A percentile compares a stretch with the other conserved stretches of the same genome.
Conservation (phyloP, 805 yeast genomes). For the Candida sanyiensis region DNA sequence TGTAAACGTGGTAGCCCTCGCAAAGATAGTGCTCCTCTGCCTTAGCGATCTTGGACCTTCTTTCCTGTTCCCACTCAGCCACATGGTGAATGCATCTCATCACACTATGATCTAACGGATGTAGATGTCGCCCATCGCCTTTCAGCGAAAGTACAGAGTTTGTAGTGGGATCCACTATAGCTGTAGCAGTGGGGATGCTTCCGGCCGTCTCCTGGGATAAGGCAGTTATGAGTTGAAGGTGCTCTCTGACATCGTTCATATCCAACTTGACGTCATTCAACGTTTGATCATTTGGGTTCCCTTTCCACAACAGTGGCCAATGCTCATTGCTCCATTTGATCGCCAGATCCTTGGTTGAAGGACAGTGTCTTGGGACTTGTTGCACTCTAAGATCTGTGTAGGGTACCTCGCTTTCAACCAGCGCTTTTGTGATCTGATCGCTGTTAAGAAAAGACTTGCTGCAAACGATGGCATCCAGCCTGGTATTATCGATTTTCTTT, state of each 20-base stretch:
- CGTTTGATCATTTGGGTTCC: conserved; percentile 74
- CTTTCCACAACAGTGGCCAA: conserved; percentile 96
- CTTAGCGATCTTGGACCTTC: conserved; percentile 27
- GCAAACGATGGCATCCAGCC: conserved; percentile 42
- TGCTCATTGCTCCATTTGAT: conserved; percentile 55
- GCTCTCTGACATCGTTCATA: conserved; percentile 34
- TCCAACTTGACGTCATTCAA: conserved; percentile 52
- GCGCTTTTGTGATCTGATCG: conserved; percentile 19
- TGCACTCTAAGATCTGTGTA: conserved; percentile 21
- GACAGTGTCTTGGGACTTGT: conserved; percentile 55
- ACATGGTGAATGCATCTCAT: conserved; percentile 65
- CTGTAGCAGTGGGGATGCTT: conserved; percentile 46
- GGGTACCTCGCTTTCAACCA: conserved; percentile 16
- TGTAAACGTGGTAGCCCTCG: conserved; percentile 67
- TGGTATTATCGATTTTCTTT: conserved; percentile 28
- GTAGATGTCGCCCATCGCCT: conserved; percentile 35
- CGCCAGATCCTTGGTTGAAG: conserved; percentile 64
- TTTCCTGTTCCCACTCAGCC: conserved; percentile 46
- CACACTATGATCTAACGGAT: conserved; percentile 67
- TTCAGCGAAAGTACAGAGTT: conserved; percentile 32
- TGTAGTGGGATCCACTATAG: conserved; percentile 55
- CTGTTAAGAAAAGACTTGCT: conserved; percentile 28
- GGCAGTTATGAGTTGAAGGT: conserved; percentile 27
- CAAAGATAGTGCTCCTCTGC: conserved; percentile 52
- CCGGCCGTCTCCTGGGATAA: conserved; percentile 24